phyloP scores from a whole-genome alignment of 805 yeast genomes.

The Candida insectalens region DNA sequence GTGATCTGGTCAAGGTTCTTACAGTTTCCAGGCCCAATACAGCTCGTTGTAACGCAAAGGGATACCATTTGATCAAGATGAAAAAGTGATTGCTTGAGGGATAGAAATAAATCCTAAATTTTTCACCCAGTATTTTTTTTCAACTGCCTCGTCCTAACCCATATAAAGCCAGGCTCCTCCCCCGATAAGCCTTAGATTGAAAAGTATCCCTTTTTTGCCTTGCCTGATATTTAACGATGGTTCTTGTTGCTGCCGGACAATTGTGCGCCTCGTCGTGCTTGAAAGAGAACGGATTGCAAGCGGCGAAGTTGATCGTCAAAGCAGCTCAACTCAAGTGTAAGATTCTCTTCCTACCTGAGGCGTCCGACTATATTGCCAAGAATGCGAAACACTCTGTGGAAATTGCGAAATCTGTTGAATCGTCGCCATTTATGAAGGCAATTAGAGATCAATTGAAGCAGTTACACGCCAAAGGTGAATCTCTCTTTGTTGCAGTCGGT shows the following conservation, averaged over 20 bases:
- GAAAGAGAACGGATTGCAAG: conserved; percentile 47
- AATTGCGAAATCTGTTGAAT: conserved; percentile 40
- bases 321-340: conserved; percentile 57
- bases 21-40: conserved; percentile 46
- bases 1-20: conserved; percentile 66
- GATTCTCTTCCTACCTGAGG: conserved; percentile 85
- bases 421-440: conserved; percentile 31
- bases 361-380: conserved; percentile 77
- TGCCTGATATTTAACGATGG: conserved; percentile 28
- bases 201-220: not conserved
- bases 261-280: conserved; percentile 64
- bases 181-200: no score
- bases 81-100: no score
- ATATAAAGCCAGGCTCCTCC: no score
- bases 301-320: conserved; percentile 45
- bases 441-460: conserved; percentile 37
- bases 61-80: conserved; percentile 28
- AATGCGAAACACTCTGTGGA: conserved; percentile 54
- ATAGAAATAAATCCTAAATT: no score
- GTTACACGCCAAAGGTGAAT: conserved; percentile 28
- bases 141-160: not conserved
- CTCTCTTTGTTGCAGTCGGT: conserved; percentile 70
- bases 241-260: conserved; percentile 76
- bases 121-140: not conserved
- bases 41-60: conserved; percentile 65